Base-by-base conservation (phyloP, 768 basidiomycete species). In the Agrocybe chaxingu region DNA sequence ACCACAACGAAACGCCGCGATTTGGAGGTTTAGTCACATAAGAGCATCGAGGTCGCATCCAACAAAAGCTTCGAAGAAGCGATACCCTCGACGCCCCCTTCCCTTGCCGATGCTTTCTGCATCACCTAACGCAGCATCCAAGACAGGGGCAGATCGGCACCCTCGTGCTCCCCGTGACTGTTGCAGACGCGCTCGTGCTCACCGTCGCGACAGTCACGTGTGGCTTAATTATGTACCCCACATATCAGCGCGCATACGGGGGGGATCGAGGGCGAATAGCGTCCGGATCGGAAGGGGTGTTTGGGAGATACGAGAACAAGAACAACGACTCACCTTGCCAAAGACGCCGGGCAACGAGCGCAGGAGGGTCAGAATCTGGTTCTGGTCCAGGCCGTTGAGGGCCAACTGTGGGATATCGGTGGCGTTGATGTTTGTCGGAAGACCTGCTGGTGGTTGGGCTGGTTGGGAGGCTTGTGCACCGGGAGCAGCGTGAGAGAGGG, bases 321-420 rank as follows among this genome's bases (percentile, higher is more conserved):
- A n/a, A 38, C 49, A 39, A 13, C 64, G 46, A 63, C 65, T 68
- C 72, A 83, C 83, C 75, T 84, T 82, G 56, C 66, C 73, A 44
- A 83, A 78, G 24, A 82, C 70, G 46, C 68, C 67, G 4, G 82
- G 79, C 30, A 84, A n/a, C 42, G 75, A 74, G 48, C n/a, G 80
- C 18, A 89, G 66, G 30, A 89, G 64, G 43, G 67, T 77, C 66
- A 82, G 72, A 47, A 89, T 72, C 65, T 87, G 85, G 31, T 71
- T 70, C 16, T 76, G 71, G 60, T 82, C 79, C 42, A 85, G 66
- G 8, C 67, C 65, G 4, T 54, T 57, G 43, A 67, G 55, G 60
- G 64, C 44, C 68, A 47, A 49, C 54, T 55, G 9, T 24, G 59
- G 34, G 35, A 71, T 34, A 35, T 70, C 67, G 32, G 61, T 40